Evolutionary conservation across 352 stramenopile genomes (phyloP).

Genomic region (Hyaloperonospora brassicae): DNA sequence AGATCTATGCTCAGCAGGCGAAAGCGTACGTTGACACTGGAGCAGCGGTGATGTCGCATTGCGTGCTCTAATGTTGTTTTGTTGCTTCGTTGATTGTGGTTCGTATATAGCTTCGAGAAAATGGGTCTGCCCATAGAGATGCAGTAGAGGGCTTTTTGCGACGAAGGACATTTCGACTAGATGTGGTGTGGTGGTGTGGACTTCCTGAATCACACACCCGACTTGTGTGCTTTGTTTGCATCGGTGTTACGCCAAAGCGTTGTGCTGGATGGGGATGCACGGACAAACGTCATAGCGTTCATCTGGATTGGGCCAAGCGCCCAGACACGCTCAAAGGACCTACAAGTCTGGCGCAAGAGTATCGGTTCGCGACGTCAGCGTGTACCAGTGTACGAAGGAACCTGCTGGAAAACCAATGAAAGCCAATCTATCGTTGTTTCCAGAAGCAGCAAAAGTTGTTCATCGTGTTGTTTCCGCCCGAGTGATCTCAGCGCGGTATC

Average conservation of each 20-base stretch:
- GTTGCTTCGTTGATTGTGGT: constrained; percentile 1
- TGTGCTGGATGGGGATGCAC: too few relatives aligned
- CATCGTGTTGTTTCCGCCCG: constrained; percentile 35
- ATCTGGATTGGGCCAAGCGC: too few relatives aligned
- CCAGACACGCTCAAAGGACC: too few relatives aligned
- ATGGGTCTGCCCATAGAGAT: constrained; percentile 56
- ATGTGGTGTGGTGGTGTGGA: too few relatives aligned
- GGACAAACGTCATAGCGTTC: too few relatives aligned
- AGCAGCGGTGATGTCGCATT: neutral
- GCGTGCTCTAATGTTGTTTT: constrained; percentile 1
- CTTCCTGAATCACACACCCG: too few relatives aligned
- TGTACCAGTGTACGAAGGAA: too few relatives aligned
- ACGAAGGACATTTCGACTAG: too few relatives aligned
- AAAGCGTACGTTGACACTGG: constrained; percentile 42
- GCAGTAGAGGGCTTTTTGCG: constrained; percentile 24
- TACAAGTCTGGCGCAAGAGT: too few relatives aligned
- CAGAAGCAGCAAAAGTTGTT: constrained; percentile 36
- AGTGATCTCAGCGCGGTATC: constrained; percentile 15
- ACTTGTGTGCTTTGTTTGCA: constrained; percentile 2
- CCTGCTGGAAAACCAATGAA: constrained; percentile 15
- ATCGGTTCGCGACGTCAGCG: too few relatives aligned
- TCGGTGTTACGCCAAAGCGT: too few relatives aligned
- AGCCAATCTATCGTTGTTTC: constrained; percentile 9
- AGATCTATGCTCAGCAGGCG: constrained; percentile 61
- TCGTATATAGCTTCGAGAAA: constrained; percentile 49